Evolutionary conservation across 2,329 filamentous ascomycete species (phyloP).

Genomic region (Sporothrix schenckii): DNA sequence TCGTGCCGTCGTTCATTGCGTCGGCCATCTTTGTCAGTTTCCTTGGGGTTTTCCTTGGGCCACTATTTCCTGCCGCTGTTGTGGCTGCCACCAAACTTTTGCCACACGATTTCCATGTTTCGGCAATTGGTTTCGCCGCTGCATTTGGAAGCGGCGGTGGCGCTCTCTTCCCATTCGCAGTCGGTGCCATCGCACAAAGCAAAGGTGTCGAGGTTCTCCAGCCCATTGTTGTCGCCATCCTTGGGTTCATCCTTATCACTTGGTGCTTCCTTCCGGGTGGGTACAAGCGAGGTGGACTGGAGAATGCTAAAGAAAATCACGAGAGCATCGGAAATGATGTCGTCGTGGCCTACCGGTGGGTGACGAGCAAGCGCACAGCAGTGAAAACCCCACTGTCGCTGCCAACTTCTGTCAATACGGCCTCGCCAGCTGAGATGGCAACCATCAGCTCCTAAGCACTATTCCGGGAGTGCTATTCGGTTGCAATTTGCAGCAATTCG

Average conservation of each 20-base stretch:
- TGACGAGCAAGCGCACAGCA: constrained; percentile 2
- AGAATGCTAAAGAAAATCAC: constrained; percentile 46
- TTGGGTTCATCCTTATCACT: constrained; percentile 50
- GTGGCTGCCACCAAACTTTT: constrained; percentile 74
- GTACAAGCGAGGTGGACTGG: constrained; percentile 44
- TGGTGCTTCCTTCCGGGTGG: constrained; percentile 51
- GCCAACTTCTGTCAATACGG: not conserved
- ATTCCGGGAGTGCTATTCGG: constrained; percentile 25
- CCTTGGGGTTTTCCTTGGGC: constrained; percentile 78
- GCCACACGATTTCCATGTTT: constrained; percentile 72
- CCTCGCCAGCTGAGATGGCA: not conserved
- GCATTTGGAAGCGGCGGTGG: constrained; percentile 76
- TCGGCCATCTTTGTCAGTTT: constrained; percentile 71
- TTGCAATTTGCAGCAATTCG: constrained; percentile 55
- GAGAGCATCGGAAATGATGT: constrained; percentile 46
- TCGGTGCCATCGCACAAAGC: constrained; percentile 66
- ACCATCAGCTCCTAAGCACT: not conserved
- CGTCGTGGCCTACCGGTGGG: constrained; percentile 33
- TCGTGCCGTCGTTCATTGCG: constrained; percentile 74
- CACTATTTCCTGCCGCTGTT: constrained; percentile 75
- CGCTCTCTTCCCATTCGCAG: constrained; percentile 66
- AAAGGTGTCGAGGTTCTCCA: constrained; percentile 61
- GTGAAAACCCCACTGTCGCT: not conserved
- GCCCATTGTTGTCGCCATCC: constrained; percentile 56
- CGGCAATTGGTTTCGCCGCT: constrained; percentile 77